Evolutionary conservation across 331 rosid genomes (phyloP).

Genomic region (Cydonia oblonga): DNA sequence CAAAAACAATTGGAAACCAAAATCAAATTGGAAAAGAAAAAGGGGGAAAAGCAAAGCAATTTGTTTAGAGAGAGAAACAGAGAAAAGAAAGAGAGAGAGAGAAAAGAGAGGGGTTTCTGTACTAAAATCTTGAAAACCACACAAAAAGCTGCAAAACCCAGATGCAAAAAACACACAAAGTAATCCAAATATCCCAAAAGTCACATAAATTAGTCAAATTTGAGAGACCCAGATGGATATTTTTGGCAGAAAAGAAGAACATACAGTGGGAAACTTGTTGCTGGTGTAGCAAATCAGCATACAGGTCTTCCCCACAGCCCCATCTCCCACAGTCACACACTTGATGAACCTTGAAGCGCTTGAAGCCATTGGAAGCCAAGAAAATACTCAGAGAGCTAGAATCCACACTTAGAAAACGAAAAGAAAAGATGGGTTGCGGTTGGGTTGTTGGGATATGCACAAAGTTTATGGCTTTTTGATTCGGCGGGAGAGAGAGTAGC

Average conservation of each 20-base stretch:
- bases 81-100: not conserved
- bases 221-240: slow-evolving; percentile 20
- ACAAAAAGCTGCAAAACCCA: slow-evolving; percentile 28
- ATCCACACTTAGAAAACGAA: not conserved
- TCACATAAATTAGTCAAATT: not conserved
- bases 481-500: slow-evolving; percentile 22
- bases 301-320: slow-evolving; percentile 96
- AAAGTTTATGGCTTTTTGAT: slow-evolving; percentile 31
- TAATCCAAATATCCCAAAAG: not conserved
- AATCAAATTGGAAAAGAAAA: not conserved
- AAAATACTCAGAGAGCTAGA: slow-evolving; percentile 6
- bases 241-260: not conserved
- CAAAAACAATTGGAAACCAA: not conserved
- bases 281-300: slow-evolving; percentile 97
- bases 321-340: slow-evolving; percentile 94
- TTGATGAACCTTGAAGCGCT: slow-evolving; percentile 80
- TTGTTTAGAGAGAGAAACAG: not conserved
- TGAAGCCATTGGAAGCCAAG: slow-evolving; percentile 53
- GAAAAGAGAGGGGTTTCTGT: not conserved
- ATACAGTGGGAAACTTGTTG: slow-evolving; percentile 87
- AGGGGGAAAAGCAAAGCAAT: not conserved
- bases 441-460: slow-evolving; percentile 27
- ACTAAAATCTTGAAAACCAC: slow-evolving; percentile 9
- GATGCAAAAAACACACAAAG: not conserved
- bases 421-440: slow-evolving; percentile 12